Percentiles rank a stretch among this genome's conserved stretches.
phyloP scores from a whole-genome alignment of 768 basidiomycete genomes.

The Kwoniella botswanensis region DNA sequence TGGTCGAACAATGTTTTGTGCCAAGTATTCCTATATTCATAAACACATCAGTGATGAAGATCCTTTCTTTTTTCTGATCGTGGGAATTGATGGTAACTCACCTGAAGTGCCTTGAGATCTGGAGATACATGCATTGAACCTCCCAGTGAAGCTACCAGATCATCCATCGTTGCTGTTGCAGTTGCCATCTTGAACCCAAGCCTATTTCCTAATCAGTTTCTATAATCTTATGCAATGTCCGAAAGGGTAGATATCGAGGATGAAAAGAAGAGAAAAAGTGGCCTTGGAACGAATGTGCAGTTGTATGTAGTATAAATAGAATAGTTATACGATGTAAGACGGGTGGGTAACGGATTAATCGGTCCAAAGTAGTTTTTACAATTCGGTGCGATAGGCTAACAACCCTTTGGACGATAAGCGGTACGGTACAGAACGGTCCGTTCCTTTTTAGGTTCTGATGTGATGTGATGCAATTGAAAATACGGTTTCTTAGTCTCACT shows the following conservation, averaged over 20 bases:
- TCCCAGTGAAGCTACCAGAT: conserved; percentile 36
- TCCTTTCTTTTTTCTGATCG: neutral
- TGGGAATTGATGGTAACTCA: conserved; percentile 31
- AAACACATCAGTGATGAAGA: neutral
- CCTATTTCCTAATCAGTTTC: too few species aligned
- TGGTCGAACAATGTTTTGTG: conserved; percentile 29
- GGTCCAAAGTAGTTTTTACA: neutral
- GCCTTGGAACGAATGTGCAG: neutral
- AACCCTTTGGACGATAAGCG: neutral
- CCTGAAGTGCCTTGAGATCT: conserved; percentile 45
- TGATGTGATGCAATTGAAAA: neutral
- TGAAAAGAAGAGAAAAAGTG: neutral
- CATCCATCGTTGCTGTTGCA: conserved; percentile 42
- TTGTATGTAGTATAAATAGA: neutral
- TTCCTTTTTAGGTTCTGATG: neutral
- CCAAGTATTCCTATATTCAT: conserved; percentile 29
- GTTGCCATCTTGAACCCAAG: neutral
- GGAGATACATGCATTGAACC: conserved; percentile 46
- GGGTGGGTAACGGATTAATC: conserved; percentile 4
- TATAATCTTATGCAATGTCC: neutral
- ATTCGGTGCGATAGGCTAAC: neutral
- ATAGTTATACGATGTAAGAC: neutral
- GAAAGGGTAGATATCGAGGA: neutral
- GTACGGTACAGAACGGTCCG: neutral
- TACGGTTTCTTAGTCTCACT: neutral